Evolutionary conservation across 2,329 filamentous ascomycete species (phyloP).

Genomic region (Phialemoniopsis sp.): DNA sequence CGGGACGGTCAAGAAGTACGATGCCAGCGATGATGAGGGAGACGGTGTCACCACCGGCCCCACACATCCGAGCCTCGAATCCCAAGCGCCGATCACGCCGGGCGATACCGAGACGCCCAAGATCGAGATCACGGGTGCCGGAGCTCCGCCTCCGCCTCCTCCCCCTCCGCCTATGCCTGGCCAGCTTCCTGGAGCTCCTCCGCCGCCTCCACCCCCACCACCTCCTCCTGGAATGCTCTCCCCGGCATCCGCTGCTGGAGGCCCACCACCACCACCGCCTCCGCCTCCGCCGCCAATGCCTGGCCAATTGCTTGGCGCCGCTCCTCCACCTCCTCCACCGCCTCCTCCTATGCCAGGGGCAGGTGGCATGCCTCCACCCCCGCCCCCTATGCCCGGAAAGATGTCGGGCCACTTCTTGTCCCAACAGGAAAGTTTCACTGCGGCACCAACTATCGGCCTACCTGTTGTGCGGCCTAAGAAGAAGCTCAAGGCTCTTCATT

Average conservation of each 20-base stretch:
- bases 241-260: conserved; percentile 9
- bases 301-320: conserved; percentile 17
- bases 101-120: conserved; percentile 57
- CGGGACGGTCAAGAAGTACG: conserved; percentile 68
- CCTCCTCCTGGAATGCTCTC: conserved; percentile 23
- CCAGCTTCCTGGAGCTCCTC: conserved; percentile 31
- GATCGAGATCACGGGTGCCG: conserved; percentile 48
- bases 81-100: conserved; percentile 63
- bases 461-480: conserved; percentile 90
- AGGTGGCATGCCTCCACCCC: conserved; percentile 46
- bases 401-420: conserved; percentile 75
- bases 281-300: conserved; percentile 35
- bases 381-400: conserved; percentile 62
- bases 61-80: conserved; percentile 71
- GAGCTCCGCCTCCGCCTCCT: conserved; percentile 24
- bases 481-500: conserved; percentile 98
- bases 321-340: conserved; percentile 28
- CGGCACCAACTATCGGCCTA: conserved; percentile 59
- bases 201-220: conserved; percentile 45
- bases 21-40: conserved; percentile 69
- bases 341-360: conserved; percentile 37
- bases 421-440: conserved; percentile 51
- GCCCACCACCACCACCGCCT: conserved; percentile 20
- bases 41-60: conserved; percentile 66
- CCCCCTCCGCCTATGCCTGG: conserved; percentile 45